Evolutionary conservation across 805 yeast genomes (phyloP).

Genomic region (Scheffersomyces ergatensis): DNA sequence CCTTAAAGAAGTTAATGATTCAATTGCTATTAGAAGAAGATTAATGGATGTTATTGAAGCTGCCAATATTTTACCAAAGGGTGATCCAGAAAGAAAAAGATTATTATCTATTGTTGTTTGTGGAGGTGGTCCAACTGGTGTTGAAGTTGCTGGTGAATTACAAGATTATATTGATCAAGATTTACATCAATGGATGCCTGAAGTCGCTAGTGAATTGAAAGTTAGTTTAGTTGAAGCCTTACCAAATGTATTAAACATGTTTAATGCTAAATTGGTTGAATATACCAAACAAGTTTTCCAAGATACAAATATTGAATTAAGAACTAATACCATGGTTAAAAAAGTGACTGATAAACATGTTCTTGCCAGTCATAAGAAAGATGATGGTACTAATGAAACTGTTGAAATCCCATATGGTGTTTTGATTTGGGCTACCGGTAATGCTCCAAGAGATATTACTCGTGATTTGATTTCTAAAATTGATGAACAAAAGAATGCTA

Average conservation of each 20-base stretch:
- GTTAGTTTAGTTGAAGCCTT: constrained; percentile 88
- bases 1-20: constrained; percentile 87
- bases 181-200: constrained; percentile 85
- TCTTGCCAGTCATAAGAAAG: constrained; percentile 63
- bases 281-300: constrained; percentile 80
- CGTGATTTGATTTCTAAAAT: constrained; percentile 63
- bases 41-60: constrained; percentile 87
- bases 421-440: constrained; percentile 97
- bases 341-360: constrained; percentile 72
- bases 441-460: constrained; percentile 79
- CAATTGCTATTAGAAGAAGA: constrained; percentile 76
- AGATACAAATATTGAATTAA: constrained; percentile 65
- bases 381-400: constrained; percentile 62
- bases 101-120: constrained; percentile 86
- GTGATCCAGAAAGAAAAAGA: constrained; percentile 77
- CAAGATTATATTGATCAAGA: constrained; percentile 94
- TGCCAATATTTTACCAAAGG: constrained; percentile 75
- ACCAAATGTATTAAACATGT: constrained; percentile 81
- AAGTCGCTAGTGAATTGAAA: constrained; percentile 73
- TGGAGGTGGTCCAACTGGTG: constrained; percentile 99
- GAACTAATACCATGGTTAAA: constrained; percentile 85
- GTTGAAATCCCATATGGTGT: constrained; percentile 83
- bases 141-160: constrained; percentile 94
- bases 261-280: constrained; percentile 63
- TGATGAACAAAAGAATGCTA: constrained; percentile 76